Base-by-base conservation (phyloP, 768 basidiomycete species). In the Suillus decipiens region DNA sequence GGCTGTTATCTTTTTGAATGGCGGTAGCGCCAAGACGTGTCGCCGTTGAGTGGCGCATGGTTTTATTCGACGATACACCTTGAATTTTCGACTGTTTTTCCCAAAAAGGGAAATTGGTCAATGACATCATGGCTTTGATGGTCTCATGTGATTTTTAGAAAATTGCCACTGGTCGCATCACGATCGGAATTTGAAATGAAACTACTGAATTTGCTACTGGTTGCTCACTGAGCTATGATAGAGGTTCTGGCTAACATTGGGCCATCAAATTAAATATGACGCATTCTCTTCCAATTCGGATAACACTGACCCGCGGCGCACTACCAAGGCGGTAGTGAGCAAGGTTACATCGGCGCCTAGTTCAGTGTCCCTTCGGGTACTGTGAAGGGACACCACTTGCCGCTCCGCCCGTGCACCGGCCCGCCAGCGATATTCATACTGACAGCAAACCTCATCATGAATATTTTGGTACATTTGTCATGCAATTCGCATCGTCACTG, bases 91-190 rank as follows among this genome's bases (percentile, higher is more conserved):
- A 47, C 34, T 34, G 39, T 59, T 64, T 61, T 54, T 63, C 75
- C 63, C 10, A 51, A 51, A 72, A 73, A 73, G 75, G 75, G 71
- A 76, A 66, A 66, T 69, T 37, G 50, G 36, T 58, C 45, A 63
- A 54, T 70, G 75, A 76, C 75, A 71, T 74, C 73, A 74, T 61
- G 12, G 28, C 31, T n/a, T 12, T 33, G 28, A 56, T 8, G 53
- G 36, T 54, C n/a, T 34, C 54, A 55, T 36, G 34, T 55, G 54
- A 55, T 55, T 55, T 1, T 37, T 14, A n/a, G 11, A 39, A 24
- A 37, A 24, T 54, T 2, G 53, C 55, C 17, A 57, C 55, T 53
- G 51, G 51, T 19, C 14, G 22, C n/a, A n/a, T n/a, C n/a, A n/a
- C n/a, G 0, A 48, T 36, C 53, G 51, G 33, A 55, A 28, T 28